Conservation (phyloP, 768 basidiomycete species). For the Trametes cubensis region DNA sequence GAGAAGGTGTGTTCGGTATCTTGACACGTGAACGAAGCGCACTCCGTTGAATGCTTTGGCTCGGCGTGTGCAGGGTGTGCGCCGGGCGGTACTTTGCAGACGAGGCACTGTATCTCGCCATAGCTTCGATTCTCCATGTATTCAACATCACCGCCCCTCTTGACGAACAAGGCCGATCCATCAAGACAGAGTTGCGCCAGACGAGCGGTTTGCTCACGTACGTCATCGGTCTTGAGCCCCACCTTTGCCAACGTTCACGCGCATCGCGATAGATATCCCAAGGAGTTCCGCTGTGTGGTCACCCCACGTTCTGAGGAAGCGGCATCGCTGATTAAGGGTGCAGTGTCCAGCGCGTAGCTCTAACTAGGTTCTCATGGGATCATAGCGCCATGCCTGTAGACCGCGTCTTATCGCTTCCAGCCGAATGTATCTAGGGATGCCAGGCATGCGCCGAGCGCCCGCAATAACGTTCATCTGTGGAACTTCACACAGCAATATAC, state of each 20-base stretch:
- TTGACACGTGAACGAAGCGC: too few species aligned
- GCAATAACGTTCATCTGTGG: too few species aligned
- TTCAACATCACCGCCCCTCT: conserved; percentile 19
- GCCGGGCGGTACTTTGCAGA: conserved; percentile 20
- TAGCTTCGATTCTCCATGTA: conserved; percentile 17
- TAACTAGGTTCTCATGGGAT: too few species aligned
- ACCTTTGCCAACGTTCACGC: too few species aligned
- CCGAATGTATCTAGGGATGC: too few species aligned
- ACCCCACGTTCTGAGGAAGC: not conserved
- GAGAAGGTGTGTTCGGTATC: conserved; percentile 10
- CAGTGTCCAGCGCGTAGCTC: too few species aligned
- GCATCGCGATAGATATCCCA: not conserved
- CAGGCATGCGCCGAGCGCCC: too few species aligned
- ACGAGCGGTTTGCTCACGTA: conserved; percentile 3
- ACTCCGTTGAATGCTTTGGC: too few species aligned
- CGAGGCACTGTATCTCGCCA: conserved; percentile 9
- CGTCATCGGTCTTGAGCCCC: too few species aligned
- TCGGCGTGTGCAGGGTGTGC: conserved; percentile 13
- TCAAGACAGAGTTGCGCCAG: not conserved
- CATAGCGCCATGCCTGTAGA: too few species aligned
- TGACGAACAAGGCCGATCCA: conserved; percentile 1
- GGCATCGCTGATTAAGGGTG: not conserved
- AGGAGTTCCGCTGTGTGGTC: conserved; percentile 1
- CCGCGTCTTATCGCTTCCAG: too few species aligned
- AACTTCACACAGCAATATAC: too few species aligned